Percentiles rank a stretch among this genome's conserved stretches.
Conservation (phyloP, 805 yeast genomes). For the Cyberlindnera xylosilytica region DNA sequence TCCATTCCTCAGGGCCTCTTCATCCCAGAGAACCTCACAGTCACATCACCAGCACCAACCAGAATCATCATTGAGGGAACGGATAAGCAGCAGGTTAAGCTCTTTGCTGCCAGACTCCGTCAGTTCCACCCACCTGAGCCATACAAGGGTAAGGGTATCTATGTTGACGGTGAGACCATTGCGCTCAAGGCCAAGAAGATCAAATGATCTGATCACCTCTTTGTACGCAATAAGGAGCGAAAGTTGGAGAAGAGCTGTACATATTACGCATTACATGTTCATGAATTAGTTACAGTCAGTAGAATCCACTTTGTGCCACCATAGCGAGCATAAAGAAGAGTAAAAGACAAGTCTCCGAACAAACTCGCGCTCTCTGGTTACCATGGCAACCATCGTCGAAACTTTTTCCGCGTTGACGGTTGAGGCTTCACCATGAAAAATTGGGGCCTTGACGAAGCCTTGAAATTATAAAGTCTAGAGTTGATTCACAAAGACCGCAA, state of each 20-base stretch:
- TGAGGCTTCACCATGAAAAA: conserved; percentile 1
- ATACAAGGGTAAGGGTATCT: conserved; percentile 97
- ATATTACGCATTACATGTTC: conserved; percentile 1
- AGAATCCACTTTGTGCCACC: no score
- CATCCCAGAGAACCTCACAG: conserved; percentile 75
- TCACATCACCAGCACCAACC: conserved; percentile 79
- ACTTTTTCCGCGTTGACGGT: background rate
- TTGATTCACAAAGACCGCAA: no score
- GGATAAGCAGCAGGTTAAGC: conserved; percentile 81
- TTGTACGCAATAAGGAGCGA: no score
- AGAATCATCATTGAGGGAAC: conserved; percentile 82
- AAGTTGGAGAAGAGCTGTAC: no score
- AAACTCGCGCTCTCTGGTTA: background rate
- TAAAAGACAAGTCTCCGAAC: no score
- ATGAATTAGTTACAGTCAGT: background rate
- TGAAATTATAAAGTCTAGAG: no score
- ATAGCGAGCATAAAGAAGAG: no score
- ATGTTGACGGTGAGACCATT: conserved; percentile 87
- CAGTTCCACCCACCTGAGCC: conserved; percentile 95
- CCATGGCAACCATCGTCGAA: background rate
- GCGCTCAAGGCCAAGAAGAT: conserved; percentile 89
- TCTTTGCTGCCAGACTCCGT: conserved; percentile 86
- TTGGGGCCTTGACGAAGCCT: background rate
- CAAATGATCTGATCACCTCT: conserved; percentile 46
- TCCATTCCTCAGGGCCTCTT: conserved; percentile 74